These are phyloP conservation scores for Arthrinium phaeospermum DNA, from an alignment of 2,329 filamentous ascomycete genomes.

Conservation along the genomic window DNA sequence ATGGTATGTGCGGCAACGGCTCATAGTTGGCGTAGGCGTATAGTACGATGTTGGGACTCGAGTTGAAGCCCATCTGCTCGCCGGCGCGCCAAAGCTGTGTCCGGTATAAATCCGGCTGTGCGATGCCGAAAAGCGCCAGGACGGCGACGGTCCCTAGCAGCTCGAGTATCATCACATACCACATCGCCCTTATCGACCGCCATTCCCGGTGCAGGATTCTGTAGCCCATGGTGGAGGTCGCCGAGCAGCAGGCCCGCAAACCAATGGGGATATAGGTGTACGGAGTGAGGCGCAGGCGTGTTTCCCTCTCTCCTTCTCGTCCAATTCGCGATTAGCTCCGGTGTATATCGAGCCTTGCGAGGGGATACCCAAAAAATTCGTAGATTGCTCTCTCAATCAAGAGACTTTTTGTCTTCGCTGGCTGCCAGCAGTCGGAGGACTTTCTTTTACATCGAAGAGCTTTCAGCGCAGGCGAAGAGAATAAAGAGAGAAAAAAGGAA, in stretches of 20 bases:
- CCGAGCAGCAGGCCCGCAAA: slow-evolving; percentile 23
- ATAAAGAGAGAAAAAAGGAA: background rate
- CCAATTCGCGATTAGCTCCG: background rate
- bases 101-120: slow-evolving; percentile 75
- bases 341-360: background rate
- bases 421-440: slow-evolving; percentile 22
- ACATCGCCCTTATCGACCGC: slow-evolving; percentile 64
- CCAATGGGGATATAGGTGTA: background rate
- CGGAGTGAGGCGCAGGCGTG: background rate
- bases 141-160: slow-evolving; percentile 67
- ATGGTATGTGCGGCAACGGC: slow-evolving; percentile 64
- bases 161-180: slow-evolving; percentile 69
- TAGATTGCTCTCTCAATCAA: background rate
- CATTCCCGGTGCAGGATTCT: slow-evolving; percentile 64
- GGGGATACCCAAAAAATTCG: background rate
- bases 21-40: slow-evolving; percentile 77
- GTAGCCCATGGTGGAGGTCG: slow-evolving; percentile 49
- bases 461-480: background rate
- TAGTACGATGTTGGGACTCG: slow-evolving; percentile 70
- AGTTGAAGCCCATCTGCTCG: slow-evolving; percentile 74
- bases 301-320: background rate
- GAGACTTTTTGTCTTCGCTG: slow-evolving; percentile 20
- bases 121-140: slow-evolving; percentile 74
- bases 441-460: slow-evolving; percentile 19
- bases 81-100: slow-evolving; percentile 77